phyloP scores from a whole-genome alignment of 805 yeast species.

The Candida quercuum region DNA sequence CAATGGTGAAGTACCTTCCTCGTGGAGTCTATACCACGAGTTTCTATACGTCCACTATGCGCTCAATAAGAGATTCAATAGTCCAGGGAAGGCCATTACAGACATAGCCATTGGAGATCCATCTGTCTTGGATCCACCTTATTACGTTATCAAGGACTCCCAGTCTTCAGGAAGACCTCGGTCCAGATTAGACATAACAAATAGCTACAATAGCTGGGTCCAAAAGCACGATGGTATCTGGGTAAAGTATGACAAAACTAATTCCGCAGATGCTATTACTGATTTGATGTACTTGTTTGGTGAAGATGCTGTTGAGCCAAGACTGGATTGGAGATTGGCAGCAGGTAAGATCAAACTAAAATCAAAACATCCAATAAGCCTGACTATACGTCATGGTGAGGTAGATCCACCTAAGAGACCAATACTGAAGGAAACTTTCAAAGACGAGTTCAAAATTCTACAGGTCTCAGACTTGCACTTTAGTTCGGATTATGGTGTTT shows the following conservation, averaged over 20 bases:
- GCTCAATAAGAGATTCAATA: conserved; percentile 6
- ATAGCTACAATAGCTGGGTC: conserved; percentile 34
- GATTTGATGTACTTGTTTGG: conserved; percentile 52
- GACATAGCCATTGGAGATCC: conserved; percentile 40
- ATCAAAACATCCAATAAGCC: conserved; percentile 4
- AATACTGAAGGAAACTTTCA: conserved; percentile 18
- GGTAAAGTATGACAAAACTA: conserved; percentile 42
- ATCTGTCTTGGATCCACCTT: conserved; percentile 30
- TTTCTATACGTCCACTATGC: conserved; percentile 24
- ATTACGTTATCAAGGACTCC: conserved; percentile 31
- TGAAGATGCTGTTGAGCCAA: conserved; percentile 49
- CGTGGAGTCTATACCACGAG: conserved; percentile 19
- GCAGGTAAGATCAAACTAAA: conserved; percentile 11
- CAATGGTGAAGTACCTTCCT: conserved; percentile 11
- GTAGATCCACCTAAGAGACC: conserved; percentile 7
- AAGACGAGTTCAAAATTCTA: conserved; percentile 49
- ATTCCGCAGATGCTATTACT: conserved; percentile 31
- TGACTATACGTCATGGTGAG: conserved; percentile 4
- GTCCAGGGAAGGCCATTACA: conserved; percentile 28
- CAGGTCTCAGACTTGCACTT: conserved; percentile 68
- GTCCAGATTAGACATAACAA: conserved; percentile 18
- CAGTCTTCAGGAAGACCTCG: conserved; percentile 23
- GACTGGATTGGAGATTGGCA: conserved; percentile 47
- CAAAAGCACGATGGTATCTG: conserved; percentile 47
- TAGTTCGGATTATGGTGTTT: conserved; percentile 51